Evolutionary conservation across 2,329 filamentous ascomycete genomes (phyloP).

Genomic region (Aspergillus quadricinctus): DNA sequence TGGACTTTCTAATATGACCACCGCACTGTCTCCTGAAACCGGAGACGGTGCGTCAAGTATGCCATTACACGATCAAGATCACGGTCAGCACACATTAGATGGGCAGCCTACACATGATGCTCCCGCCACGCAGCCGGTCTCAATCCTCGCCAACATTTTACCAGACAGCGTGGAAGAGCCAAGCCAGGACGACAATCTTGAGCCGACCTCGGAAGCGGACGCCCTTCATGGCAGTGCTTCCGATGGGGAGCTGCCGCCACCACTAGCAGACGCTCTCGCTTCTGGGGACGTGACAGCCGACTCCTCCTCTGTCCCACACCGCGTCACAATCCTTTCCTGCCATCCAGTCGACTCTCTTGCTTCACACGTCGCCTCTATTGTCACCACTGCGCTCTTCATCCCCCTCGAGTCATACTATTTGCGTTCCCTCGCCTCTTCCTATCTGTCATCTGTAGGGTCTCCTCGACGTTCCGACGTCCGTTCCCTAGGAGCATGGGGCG

Average conservation of each 20-base stretch:
- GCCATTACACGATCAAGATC: conserved; percentile 3
- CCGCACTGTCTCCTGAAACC: conserved; percentile 13
- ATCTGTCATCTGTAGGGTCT: conserved; percentile 28
- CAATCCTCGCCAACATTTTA: conserved; percentile 20
- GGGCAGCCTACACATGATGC: conserved; percentile 8
- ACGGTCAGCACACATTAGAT: neutral
- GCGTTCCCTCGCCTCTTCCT: conserved; percentile 36
- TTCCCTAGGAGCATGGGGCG: conserved; percentile 30
- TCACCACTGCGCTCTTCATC: conserved; percentile 36
- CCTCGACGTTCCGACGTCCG: conserved; percentile 27
- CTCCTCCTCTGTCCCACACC: conserved; percentile 24
- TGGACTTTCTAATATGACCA: conserved; percentile 18
- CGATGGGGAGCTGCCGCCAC: conserved; percentile 13
- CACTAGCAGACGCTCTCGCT: conserved; percentile 14
- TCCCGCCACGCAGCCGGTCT: conserved; percentile 6
- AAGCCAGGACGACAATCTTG: conserved; percentile 16
- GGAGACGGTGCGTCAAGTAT: conserved; percentile 8
- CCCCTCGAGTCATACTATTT: conserved; percentile 40
- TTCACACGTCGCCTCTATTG: conserved; percentile 36
- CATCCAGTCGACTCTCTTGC: conserved; percentile 40
- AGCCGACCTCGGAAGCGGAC: conserved; percentile 11
- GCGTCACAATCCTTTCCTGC: conserved; percentile 41
- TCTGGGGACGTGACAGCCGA: conserved; percentile 10
- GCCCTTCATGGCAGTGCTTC: conserved; percentile 9
- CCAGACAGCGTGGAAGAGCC: conserved; percentile 31